Evolutionary conservation across 2,329 filamentous ascomycete species (phyloP).

Genomic region (Cladosporium sp.): DNA sequence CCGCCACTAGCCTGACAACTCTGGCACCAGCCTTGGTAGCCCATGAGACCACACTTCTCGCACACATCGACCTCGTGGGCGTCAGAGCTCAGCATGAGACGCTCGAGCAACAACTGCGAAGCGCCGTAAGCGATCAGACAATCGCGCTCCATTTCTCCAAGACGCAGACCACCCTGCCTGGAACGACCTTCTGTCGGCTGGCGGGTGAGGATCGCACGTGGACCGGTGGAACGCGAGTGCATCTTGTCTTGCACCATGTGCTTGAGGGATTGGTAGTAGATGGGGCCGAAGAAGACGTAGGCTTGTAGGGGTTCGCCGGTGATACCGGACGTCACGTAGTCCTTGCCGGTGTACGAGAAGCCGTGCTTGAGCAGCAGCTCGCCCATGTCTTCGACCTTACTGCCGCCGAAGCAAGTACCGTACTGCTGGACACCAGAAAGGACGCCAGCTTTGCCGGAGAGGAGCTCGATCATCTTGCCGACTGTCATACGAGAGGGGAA

Average conservation of each 20-base stretch:
- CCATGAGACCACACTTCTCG: conserved; percentile 89
- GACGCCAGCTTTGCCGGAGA: conserved; percentile 90
- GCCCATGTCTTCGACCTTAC: conserved; percentile 83
- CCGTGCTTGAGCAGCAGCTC: conserved; percentile 78
- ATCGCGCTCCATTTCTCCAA: conserved; percentile 99
- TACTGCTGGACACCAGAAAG: conserved; percentile 82
- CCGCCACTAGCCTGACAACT: conserved; percentile 80
- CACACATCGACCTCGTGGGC: conserved; percentile 90
- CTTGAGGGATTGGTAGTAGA: conserved; percentile 99
- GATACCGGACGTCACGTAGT: conserved; percentile 91
- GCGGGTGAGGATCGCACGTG: conserved; percentile 83
- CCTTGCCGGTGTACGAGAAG: conserved; percentile 95
- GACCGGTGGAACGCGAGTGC: conserved; percentile 90
- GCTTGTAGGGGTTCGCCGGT: conserved; percentile 91
- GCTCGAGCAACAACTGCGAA: conserved; percentile 83
- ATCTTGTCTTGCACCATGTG: conserved; percentile 99
- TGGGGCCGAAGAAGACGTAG: conserved; percentile 97
- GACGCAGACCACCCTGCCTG: conserved; percentile 80
- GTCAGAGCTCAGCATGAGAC: conserved; percentile 91
- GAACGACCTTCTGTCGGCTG: conserved; percentile 96
- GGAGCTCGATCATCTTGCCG: conserved; percentile 91
- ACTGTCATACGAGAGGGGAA: conserved; percentile 99
- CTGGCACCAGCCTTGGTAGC: conserved; percentile 91
- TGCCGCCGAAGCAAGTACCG: conserved; percentile 81
- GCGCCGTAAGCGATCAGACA: conserved; percentile 97